These are phyloP conservation scores for Stylosanthes scabra DNA, from an alignment of 331 rosid genomes.

Conservation along the genomic window DNA sequence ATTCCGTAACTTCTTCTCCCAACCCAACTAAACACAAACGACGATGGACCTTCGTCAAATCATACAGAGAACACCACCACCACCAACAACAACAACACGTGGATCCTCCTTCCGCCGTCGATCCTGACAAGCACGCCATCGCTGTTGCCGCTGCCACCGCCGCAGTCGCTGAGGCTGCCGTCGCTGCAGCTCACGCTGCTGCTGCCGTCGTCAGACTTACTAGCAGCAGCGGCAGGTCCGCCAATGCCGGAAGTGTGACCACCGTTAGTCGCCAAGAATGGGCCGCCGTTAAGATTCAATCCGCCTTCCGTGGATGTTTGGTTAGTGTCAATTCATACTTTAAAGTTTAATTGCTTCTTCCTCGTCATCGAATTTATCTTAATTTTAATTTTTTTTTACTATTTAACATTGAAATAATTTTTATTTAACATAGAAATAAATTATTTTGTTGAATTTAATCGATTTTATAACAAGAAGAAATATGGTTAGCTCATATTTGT, in stretches of 20 bases:
- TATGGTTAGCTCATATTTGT: too few species aligned
- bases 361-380: too few species aligned
- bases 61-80: slow-evolving; percentile 52
- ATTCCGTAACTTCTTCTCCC: background rate
- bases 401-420: too few species aligned
- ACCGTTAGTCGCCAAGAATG: slow-evolving; percentile 51
- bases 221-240: slow-evolving; percentile 35
- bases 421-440: too few species aligned
- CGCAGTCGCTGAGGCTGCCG: slow-evolving; percentile 72
- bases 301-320: slow-evolving; percentile 92
- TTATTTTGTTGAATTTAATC: background rate
- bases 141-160: slow-evolving; percentile 80
- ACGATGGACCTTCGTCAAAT: slow-evolving; percentile 82
- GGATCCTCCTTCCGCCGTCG: background rate
- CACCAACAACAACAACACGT: background rate
- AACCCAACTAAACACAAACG: slow-evolving; percentile 65
- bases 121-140: slow-evolving; percentile 58
- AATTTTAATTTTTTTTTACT: too few species aligned
- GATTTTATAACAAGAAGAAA: too few species aligned
- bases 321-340: slow-evolving; percentile 49
- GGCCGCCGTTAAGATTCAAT: slow-evolving; percentile 86
- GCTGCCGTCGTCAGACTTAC: slow-evolving; percentile 67
- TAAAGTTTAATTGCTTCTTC: background rate
- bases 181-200: slow-evolving; percentile 69
- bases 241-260: slow-evolving; percentile 15